Conservation (phyloP, 1,284 basidiomycete species). For the Lentinula novae-zelandiae region DNA sequence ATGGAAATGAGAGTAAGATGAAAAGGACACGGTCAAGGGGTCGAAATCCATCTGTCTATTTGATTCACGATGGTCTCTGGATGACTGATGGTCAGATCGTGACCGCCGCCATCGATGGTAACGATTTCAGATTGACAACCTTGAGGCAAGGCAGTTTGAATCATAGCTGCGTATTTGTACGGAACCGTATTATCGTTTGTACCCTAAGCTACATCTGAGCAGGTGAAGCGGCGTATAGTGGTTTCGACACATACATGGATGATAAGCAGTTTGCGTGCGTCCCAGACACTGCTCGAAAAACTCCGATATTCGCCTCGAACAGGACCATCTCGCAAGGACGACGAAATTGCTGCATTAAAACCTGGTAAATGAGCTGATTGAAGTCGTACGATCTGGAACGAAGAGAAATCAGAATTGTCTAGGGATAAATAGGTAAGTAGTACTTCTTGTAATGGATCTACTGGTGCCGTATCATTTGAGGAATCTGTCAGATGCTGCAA, state of each 20-base stretch:
- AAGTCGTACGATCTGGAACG: conserved; percentile 54
- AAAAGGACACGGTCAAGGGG: background rate
- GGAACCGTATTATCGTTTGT: conserved; percentile 63
- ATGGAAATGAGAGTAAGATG: background rate
- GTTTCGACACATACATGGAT: conserved; percentile 51
- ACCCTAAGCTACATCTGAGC: conserved; percentile 38
- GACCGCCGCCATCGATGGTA: conserved; percentile 53
- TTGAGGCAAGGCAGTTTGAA: conserved; percentile 49
- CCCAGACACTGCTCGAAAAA: conserved; percentile 47
- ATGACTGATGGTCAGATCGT: conserved; percentile 63
- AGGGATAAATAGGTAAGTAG: background rate
- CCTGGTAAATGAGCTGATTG: conserved; percentile 72
- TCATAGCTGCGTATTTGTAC: conserved; percentile 53
- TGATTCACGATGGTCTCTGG: conserved; percentile 33
- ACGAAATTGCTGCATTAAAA: conserved; percentile 69
- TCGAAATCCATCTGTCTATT: conserved; percentile 8
- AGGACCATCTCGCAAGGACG: conserved; percentile 70
- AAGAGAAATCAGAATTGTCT: background rate
- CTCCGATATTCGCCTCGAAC: conserved; percentile 53
- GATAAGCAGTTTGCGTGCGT: conserved; percentile 48
- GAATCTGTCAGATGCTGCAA: conserved; percentile 43
- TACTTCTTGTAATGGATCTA: conserved; percentile 32
- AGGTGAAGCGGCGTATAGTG: background rate
- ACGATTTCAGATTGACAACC: conserved; percentile 42
- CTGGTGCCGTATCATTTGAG: conserved; percentile 13